Base-by-base conservation (phyloP, 2,329 filamentous ascomycete genomes). In the Chaetomiaceae sp. region DNA sequence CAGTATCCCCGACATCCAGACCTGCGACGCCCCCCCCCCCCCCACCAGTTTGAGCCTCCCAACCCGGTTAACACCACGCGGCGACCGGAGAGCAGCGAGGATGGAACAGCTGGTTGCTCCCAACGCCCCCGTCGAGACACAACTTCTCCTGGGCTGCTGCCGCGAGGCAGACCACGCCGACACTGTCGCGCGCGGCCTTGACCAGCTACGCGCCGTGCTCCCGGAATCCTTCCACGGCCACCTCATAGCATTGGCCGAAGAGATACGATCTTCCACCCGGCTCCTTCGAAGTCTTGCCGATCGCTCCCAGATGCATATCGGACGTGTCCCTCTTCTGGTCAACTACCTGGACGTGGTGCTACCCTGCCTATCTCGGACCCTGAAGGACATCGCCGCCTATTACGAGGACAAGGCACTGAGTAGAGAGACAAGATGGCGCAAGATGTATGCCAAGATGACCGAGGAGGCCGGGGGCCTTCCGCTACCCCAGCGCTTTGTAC, bases 291-390 rank as follows among this genome's bases (percentile, higher is more conserved):
- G 78, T 42, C 63, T 83, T 14, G 73, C 73, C 37, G 75, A 81
- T 49, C 67, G 72, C 30, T 74, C 75, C 19, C 73, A 75, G 41
- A 62, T 76, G 20, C 71, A 81, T 56, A 61, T 68, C 42, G 59
- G 65, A 19, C 71, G 76, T 15, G 65, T 79, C 6, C 69, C 71
- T 0, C 61, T 75, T 14, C 67, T 81, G 20, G 60, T 76, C 27
- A 71, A 78, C 56, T 73, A 81, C 56, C 69, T 83, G 38, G 71
- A 76, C 47, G 66, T 79, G 47, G 55, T 81, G 14, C 65, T 83
- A 2, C 78, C 78, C 0, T 79, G 76, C 46, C 63, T 82, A 15
- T 68, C 67, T 42, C 70, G 66, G 45, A 74, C 73, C 1, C 60
- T 83, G 14, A 60, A 67, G 34, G 76, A 81, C 50, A 81, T 83